Conservation (phyloP, 768 basidiomycete genomes). For the Solioccasus polychromus region DNA sequence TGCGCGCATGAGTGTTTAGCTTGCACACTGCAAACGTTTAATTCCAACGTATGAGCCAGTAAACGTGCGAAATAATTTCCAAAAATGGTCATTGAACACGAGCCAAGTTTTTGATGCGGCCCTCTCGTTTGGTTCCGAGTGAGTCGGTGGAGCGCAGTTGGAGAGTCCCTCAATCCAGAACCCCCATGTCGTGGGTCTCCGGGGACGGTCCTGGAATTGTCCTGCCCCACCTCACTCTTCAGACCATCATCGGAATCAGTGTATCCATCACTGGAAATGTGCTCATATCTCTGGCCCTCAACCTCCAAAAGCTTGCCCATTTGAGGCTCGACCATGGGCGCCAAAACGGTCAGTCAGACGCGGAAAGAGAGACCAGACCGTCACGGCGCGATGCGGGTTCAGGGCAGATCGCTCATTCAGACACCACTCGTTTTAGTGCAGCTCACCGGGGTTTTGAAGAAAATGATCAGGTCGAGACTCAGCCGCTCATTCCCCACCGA, state of each 20-base stretch:
- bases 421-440: conserved; percentile 2
- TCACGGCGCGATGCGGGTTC: background rate
- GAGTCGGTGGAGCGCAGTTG: background rate
- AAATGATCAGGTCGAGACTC: conserved; percentile 19
- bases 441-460: conserved; percentile 10
- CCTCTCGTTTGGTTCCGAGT: background rate
- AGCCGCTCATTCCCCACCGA: conserved; percentile 29
- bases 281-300: conserved; percentile 87
- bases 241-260: conserved; percentile 71
- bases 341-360: conserved; percentile 16
- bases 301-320: conserved; percentile 92
- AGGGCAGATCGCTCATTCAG: conserved; percentile 1
- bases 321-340: conserved; percentile 51
- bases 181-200: conserved; percentile 15
- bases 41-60: background rate
- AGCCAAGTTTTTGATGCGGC: too few relatives aligned
- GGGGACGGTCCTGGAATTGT: conserved; percentile 31
- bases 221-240: conserved; percentile 53
- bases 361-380: conserved; percentile 14
- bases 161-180: background rate
- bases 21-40: background rate
- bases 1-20: conserved; percentile 58
- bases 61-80: conserved; percentile 24
- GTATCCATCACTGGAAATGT: conserved; percentile 84
- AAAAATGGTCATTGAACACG: background rate